Evolutionary conservation across 1,139 yeast species (phyloP).

Genomic region (Sugiyamaella japonica): DNA sequence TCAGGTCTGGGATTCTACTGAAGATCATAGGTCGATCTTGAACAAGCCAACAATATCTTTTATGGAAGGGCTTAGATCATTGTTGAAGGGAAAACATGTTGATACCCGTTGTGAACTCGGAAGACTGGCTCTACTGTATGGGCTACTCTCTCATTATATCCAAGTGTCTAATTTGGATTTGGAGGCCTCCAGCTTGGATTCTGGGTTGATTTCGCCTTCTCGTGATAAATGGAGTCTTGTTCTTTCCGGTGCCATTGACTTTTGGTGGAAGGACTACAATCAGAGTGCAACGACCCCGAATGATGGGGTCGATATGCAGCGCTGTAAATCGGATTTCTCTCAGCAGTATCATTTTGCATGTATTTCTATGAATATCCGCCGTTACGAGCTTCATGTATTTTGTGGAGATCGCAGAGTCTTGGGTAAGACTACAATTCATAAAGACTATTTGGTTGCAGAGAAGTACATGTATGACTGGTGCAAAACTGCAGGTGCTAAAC

Average conservation of each 20-base stretch:
- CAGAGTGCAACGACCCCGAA: slow-evolving; percentile 11
- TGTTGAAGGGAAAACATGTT: slow-evolving; percentile 17
- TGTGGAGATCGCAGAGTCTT: slow-evolving; percentile 81
- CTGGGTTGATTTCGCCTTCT: slow-evolving; percentile 18
- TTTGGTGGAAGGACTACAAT: slow-evolving; percentile 19
- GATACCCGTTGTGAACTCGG: slow-evolving; percentile 22
- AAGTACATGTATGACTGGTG: slow-evolving; percentile 25
- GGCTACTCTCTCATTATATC: slow-evolving; percentile 22
- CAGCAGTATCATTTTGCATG: slow-evolving; percentile 12
- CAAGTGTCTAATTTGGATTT: slow-evolving; percentile 24
- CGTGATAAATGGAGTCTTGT: slow-evolving; percentile 19
- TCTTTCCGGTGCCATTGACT: slow-evolving; percentile 17
- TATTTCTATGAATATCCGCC: slow-evolving; percentile 31
- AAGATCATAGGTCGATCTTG: slow-evolving; percentile 11
- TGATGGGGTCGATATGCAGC: slow-evolving; percentile 1
- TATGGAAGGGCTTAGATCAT: slow-evolving; percentile 8
- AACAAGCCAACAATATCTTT: slow-evolving; percentile 15
- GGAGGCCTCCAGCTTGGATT: slow-evolving; percentile 20
- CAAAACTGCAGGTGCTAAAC: slow-evolving; percentile 35
- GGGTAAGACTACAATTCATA: slow-evolving; percentile 67
- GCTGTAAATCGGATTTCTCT: slow-evolving; percentile 2
- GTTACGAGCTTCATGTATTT: slow-evolving; percentile 71
- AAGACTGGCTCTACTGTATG: slow-evolving; percentile 24
- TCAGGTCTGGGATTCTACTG: slow-evolving; percentile 62
- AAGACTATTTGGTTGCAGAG: slow-evolving; percentile 52